Conservation (phyloP, 1,284 basidiomycete genomes). For the Kwoniella shivajii region DNA sequence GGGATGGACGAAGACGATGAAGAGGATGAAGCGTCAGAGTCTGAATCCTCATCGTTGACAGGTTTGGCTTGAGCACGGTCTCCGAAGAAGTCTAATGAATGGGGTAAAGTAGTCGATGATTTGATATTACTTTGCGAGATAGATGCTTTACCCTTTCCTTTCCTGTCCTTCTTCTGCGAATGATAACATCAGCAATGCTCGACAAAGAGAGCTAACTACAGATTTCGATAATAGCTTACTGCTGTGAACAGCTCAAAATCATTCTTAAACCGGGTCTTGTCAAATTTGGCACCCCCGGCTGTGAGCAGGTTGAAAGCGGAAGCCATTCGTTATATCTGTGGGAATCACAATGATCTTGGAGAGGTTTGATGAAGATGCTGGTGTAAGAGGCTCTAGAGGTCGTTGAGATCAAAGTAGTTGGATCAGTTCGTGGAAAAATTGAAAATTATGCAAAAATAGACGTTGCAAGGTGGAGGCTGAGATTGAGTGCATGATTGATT, state of each 20-base stretch:
- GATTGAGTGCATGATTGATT: too few relatives aligned
- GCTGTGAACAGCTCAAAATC: constrained; percentile 70
- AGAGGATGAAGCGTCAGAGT: constrained; percentile 22
- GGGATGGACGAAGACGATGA: constrained; percentile 21
- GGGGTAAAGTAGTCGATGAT: constrained; percentile 59
- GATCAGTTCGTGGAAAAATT: too few relatives aligned
- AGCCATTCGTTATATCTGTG: constrained; percentile 28
- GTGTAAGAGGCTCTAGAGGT: too few relatives aligned
- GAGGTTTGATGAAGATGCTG: not conserved
- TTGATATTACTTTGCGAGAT: constrained; percentile 14
- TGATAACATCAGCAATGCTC: not conserved
- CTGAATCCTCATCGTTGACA: constrained; percentile 41
- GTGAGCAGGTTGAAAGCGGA: constrained; percentile 73
- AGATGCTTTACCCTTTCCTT: constrained; percentile 37
- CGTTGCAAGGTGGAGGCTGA: too few relatives aligned
- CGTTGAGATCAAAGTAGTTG: too few relatives aligned
- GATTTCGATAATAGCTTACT: constrained; percentile 3
- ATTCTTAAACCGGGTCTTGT: constrained; percentile 72
- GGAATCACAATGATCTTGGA: too few relatives aligned
- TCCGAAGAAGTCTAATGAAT: constrained; percentile 85
- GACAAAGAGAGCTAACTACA: not conserved
- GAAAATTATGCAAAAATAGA: too few relatives aligned
- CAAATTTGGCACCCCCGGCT: constrained; percentile 72
- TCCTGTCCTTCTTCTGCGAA: constrained; percentile 52
- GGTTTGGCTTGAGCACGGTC: constrained; percentile 59